Evolutionary conservation across 2,329 filamentous ascomycete genomes (phyloP).

Genomic region (Diaporthe velutina): DNA sequence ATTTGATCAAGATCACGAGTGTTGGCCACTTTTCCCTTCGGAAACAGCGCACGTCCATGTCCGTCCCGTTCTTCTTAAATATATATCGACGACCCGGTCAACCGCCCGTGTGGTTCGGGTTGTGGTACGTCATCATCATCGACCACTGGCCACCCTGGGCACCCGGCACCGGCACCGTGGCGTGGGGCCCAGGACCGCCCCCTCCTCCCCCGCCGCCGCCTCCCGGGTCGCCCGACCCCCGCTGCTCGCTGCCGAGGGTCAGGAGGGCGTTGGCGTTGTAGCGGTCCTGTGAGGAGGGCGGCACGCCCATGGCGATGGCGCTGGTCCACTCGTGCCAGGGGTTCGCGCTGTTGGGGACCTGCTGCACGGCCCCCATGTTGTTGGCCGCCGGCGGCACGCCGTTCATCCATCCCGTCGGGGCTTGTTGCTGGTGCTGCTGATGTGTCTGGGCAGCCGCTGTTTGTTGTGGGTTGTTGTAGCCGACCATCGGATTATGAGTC

Average conservation of each 20-base stretch:
- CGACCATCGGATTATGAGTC: constrained; percentile 52
- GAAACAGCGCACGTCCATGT: no score
- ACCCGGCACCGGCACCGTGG: not conserved
- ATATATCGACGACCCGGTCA: not conserved
- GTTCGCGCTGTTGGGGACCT: constrained; percentile 50
- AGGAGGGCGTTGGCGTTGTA: constrained; percentile 64
- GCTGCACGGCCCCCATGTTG: constrained; percentile 37
- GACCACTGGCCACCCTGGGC: constrained; percentile 34
- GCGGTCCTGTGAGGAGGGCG: constrained; percentile 57
- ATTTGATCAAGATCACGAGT: not conserved
- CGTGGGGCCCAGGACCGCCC: not conserved
- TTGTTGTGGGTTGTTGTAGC: constrained; percentile 56
- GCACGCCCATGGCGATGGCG: constrained; percentile 60
- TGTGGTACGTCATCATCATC: constrained; percentile 31
- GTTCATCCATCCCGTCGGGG: constrained; percentile 25
- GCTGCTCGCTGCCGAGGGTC: constrained; percentile 55
- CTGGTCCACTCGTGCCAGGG: constrained; percentile 69
- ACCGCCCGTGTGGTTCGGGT: constrained; percentile 15
- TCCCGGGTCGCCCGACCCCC: constrained; percentile 26
- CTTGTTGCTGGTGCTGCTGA: constrained; percentile 42
- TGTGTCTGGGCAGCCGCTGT: constrained; percentile 45
- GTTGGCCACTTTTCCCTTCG: no score
- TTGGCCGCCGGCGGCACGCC: not conserved
- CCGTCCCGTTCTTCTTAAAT: no score
- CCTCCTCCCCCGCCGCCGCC: not conserved